Percentiles rank a stretch among this genome's conserved stretches.
Evolutionary conservation across 352 stramenopile genomes (phyloP).

Genomic region (Pythium chondricola): DNA sequence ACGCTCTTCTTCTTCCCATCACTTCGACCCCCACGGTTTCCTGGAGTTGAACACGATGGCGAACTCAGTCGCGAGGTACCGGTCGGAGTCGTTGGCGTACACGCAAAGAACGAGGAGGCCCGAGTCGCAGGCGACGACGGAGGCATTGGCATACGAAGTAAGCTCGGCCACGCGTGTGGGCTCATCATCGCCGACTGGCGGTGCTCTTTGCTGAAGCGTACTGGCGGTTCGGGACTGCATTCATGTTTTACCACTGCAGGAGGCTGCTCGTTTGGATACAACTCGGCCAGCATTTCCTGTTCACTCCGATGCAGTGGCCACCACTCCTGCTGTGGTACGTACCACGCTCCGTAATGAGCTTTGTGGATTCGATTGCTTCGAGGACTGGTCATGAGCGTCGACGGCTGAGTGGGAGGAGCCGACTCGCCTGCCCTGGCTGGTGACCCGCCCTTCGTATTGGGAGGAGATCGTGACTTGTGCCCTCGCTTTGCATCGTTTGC

Average conservation of each 20-base stretch:
- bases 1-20: background rate
- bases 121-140: background rate
- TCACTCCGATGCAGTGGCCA: slow-evolving; percentile 36
- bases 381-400: too few species aligned
- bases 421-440: too few species aligned
- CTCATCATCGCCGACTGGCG: background rate
- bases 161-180: slow-evolving; percentile 10
- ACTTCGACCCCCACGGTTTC: background rate
- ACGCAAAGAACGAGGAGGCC: background rate
- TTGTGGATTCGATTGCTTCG: slow-evolving; percentile 10
- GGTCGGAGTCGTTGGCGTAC: background rate
- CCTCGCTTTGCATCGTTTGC: too few species aligned
- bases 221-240: slow-evolving; percentile 2
- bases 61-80: background rate
- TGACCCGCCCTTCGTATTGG: too few species aligned
- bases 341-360: slow-evolving; percentile 48
- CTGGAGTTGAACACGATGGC: background rate
- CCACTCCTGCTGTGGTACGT: slow-evolving; percentile 46
- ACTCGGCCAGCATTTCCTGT: slow-evolving; percentile 23
- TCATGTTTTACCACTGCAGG: background rate
- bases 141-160: slow-evolving; percentile 7
- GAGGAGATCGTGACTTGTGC: too few species aligned
- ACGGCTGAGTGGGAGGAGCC: too few species aligned
- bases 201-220: background rate
- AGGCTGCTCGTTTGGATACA: slow-evolving; percentile 13